Conservation (phyloP, 192 early-diverging fungal species). For the Funneliformis mosseae region DNA sequence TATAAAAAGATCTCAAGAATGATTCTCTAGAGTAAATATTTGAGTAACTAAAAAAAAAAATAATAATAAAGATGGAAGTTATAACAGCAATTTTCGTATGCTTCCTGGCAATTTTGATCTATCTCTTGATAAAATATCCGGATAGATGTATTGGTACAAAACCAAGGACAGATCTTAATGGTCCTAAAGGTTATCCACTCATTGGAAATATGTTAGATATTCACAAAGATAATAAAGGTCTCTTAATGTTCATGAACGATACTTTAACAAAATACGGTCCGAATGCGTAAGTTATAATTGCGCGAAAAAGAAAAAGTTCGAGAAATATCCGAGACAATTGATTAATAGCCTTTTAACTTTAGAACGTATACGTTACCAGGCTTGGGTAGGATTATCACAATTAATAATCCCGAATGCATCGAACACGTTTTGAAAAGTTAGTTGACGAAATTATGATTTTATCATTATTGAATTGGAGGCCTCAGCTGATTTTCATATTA, state of each 20-base stretch:
- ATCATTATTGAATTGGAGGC: not conserved
- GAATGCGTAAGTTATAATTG: not conserved
- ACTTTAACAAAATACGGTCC: not conserved
- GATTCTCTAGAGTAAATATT: too few species aligned
- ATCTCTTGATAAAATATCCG: slow-evolving; percentile 40
- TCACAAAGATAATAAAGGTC: not conserved
- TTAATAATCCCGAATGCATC: slow-evolving; percentile 38
- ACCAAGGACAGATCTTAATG: slow-evolving; percentile 36
- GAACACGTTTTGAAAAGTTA: slow-evolving; percentile 43
- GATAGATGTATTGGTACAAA: slow-evolving; percentile 39
- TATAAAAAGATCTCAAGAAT: too few species aligned
- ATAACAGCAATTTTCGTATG: not conserved
- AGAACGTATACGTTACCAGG: slow-evolving; percentile 40
- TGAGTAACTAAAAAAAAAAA: too few species aligned
- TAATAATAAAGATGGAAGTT: too few species aligned
- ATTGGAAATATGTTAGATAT: slow-evolving; percentile 41
- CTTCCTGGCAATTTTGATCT: not conserved
- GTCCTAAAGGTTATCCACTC: slow-evolving; percentile 37
- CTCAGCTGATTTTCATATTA: too few species aligned
- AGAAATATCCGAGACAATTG: too few species aligned
- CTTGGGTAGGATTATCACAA: slow-evolving; percentile 39
- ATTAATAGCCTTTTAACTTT: not conserved
- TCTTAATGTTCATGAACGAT: not conserved
- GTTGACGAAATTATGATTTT: not conserved
- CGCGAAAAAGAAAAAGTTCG: not conserved